Conservation (phyloP, 257 asterid genomes). For the Thymus quinquecostatus region DNA sequence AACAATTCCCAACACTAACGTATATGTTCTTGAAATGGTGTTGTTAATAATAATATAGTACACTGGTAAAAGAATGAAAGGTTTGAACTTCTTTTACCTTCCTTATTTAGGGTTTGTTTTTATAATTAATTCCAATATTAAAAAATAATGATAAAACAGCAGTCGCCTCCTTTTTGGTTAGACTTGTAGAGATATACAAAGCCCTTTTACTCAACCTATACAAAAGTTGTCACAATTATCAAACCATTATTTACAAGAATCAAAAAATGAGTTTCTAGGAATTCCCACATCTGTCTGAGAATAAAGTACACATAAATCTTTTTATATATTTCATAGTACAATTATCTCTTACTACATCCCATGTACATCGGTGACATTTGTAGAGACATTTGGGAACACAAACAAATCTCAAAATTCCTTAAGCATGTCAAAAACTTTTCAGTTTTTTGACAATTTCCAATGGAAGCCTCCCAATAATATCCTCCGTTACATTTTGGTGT, state of each 20-base stretch:
- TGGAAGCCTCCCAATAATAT: no score
- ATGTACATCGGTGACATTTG: constrained; percentile 31
- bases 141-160: no score
- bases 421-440: constrained; percentile 24
- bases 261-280: background rate
- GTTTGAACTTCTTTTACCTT: no score
- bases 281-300: background rate
- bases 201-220: background rate
- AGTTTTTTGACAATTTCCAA: no score
- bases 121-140: no score
- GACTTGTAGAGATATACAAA: background rate
- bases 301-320: background rate
- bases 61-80: no score
- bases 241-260: constrained; percentile 8
- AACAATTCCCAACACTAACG: no score
- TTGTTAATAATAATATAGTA: no score
- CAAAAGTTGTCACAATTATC: constrained; percentile 14
- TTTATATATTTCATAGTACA: constrained; percentile 18
- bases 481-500: no score
- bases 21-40: no score
- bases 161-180: background rate
- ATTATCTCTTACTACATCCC: constrained; percentile 20
- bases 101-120: no score
- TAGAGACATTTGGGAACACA: constrained; percentile 39
- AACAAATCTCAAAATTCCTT: constrained; percentile 38